A percentile compares a stretch with the other conserved stretches of the same genome.
These are phyloP conservation scores for Salmacisia buchloeana DNA, from an alignment of 1,284 basidiomycete species.

Conservation along the genomic window DNA sequence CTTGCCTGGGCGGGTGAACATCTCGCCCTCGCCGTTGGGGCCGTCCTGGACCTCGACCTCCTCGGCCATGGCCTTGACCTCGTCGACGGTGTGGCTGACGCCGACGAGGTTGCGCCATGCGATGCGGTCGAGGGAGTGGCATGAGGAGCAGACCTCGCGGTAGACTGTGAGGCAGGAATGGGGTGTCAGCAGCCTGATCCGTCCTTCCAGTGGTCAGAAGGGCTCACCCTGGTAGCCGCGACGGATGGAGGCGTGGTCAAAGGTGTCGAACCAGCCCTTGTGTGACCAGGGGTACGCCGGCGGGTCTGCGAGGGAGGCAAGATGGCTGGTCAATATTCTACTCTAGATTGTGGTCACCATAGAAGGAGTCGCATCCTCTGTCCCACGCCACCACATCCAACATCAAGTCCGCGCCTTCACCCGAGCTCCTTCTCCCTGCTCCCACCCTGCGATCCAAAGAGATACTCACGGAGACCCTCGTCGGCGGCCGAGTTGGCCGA, in stretches of 20 bases:
- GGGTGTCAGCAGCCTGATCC: too few relatives aligned
- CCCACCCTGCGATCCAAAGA: too few relatives aligned
- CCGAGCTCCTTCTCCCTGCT: too few relatives aligned
- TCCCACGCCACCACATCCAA: neutral
- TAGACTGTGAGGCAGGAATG: conserved; percentile 61
- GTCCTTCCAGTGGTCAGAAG: neutral
- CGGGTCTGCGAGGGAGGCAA: conserved; percentile 56
- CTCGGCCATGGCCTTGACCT: conserved; percentile 86
- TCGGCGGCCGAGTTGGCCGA: conserved; percentile 60
- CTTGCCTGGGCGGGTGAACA: conserved; percentile 98
- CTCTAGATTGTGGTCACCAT: neutral
- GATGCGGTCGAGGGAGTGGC: conserved; percentile 97
- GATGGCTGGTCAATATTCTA: neutral
- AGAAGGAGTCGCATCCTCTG: neutral
- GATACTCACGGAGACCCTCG: conserved; percentile 9
- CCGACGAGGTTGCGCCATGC: conserved; percentile 99
- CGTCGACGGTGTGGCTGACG: conserved; percentile 90
- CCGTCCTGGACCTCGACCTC: conserved; percentile 89
- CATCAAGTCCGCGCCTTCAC: neutral
- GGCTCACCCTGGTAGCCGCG: conserved; percentile 71
- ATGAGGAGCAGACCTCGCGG: conserved; percentile 96
- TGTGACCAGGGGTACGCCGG: conserved; percentile 84
- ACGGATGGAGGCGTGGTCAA: conserved; percentile 89
- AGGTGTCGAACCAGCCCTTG: conserved; percentile 78
- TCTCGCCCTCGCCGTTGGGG: conserved; percentile 89